Evolutionary conservation across 2,329 filamentous ascomycete genomes (phyloP), one percentile per base, ranked within the genome.

Genomic region (Fusarium anguioides): DNA sequence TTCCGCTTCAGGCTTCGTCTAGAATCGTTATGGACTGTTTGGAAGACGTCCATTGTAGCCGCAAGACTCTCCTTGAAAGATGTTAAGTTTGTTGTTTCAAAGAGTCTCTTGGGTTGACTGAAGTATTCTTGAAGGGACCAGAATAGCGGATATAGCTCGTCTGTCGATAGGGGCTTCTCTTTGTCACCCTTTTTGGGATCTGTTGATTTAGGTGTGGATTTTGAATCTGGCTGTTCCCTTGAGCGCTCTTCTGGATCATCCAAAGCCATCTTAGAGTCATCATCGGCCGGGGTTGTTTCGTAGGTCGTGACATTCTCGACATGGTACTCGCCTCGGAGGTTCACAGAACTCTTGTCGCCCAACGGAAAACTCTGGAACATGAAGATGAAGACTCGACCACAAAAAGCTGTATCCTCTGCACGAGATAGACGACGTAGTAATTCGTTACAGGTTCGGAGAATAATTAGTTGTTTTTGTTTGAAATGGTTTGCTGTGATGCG

Each of bases 301-400:
- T 97, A 99, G 0, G 87, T 89, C 2, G 96, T 99, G 54, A 94
- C 87, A 82, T 99, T 99, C 74, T 98, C 96, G 24, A 92, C 88
- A 74, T 99, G 96, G 71, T 96, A 99, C 80, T 98, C 95, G 70
- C 96, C 96, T 49, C 96, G 88, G 36, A 98, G 84, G 75, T 99
- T 99, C 47, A 99, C 96, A 1, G 96, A 97, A 76, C 96, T 98
- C 76, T 95, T 96, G 79, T 99, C 96, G 29, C 95, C 95, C 0
- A 99, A 84, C 2, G 96, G 96, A 74, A 99, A 98, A 77, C 94
- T 97, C 77, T 99, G 96, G 78, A 98, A 99, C 75, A 99, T 88
- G 78, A 97, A 99, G 67, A 99, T 97, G 78, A 98, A 98, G 24
- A 99, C 96, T 36, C 96, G 88, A 17, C 96, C 96, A 75, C 96